Evolutionary conservation across 352 stramenopile species (phyloP).

Genomic region (Pythium volutum): DNA sequence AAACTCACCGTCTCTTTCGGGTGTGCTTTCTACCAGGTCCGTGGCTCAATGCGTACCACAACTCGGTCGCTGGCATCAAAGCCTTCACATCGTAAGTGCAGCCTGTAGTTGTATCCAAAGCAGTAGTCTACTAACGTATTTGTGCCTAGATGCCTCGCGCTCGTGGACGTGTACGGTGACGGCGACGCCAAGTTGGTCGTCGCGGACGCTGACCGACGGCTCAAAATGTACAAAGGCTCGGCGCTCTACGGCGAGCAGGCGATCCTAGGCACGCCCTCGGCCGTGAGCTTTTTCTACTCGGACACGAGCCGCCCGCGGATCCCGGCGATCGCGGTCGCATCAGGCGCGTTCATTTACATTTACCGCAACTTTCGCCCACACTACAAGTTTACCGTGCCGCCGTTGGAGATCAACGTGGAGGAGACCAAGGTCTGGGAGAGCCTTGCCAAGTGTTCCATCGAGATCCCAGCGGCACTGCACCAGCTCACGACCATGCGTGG

Average conservation of each 20-base stretch:
- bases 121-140: neutral
- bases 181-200: constrained; percentile 80
- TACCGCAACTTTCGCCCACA: constrained; percentile 90
- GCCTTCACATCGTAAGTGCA: constrained; percentile 47
- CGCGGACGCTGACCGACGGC: constrained; percentile 68
- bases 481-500: constrained; percentile 69
- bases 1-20: too few species aligned
- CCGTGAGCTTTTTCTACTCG: constrained; percentile 80
- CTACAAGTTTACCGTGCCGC: constrained; percentile 88
- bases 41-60: constrained; percentile 89
- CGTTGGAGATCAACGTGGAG: constrained; percentile 68
- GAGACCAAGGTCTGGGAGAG: constrained; percentile 72
- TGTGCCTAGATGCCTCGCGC: constrained; percentile 49
- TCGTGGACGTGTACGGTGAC: constrained; percentile 83
- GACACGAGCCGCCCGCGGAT: constrained; percentile 69
- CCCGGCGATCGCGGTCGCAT: constrained; percentile 83
- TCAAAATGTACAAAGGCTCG: constrained; percentile 91
- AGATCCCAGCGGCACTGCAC: constrained; percentile 59
- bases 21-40: constrained; percentile 30
- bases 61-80: constrained; percentile 88
- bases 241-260: constrained; percentile 76
- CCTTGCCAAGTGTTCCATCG: constrained; percentile 64
- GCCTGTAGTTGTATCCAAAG: neutral
- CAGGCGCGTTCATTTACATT: constrained; percentile 87
- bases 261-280: constrained; percentile 70